phyloP scores from a whole-genome alignment of 2,329 filamentous ascomycete genomes.

The Beauveria pseudobassiana region DNA sequence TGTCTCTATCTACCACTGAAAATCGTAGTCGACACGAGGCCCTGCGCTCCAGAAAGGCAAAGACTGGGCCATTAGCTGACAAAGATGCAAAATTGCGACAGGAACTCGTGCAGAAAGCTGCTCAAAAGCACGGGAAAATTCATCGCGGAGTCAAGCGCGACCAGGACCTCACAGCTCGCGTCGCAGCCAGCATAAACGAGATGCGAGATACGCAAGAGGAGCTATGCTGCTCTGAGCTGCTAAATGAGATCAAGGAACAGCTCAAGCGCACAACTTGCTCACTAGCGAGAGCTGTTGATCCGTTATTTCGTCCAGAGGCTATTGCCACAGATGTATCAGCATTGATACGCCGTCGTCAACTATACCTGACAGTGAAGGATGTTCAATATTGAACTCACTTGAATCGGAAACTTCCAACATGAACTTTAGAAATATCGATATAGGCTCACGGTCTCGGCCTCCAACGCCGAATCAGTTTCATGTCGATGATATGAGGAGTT shows the following conservation, averaged over 20 bases:
- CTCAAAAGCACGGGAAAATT: conserved; percentile 38
- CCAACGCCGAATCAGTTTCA: background rate
- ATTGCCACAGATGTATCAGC: conserved; percentile 8
- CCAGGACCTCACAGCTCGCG: conserved; percentile 17
- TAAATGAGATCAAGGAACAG: background rate
- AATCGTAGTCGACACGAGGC: conserved; percentile 41
- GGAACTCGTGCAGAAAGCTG: conserved; percentile 35
- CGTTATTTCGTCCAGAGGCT: background rate
- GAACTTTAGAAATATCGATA: background rate
- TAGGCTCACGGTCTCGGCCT: background rate
- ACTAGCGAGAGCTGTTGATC: background rate
- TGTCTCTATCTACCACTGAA: conserved; percentile 45
- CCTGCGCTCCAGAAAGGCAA: conserved; percentile 15
- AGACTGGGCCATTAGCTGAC: conserved; percentile 22
- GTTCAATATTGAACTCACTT: background rate
- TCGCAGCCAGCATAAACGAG: background rate
- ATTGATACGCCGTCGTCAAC: background rate
- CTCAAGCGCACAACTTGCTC: conserved; percentile 4
- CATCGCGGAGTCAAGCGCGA: conserved; percentile 32
- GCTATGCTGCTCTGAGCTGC: conserved; percentile 1
- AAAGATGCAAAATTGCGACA: conserved; percentile 29
- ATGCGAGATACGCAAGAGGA: background rate
- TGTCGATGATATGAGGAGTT: background rate
- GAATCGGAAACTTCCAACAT: background rate
- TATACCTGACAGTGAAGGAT: background rate